phyloP scores from a whole-genome alignment of 768 basidiomycete genomes.

The Infundibulicybe gibba region DNA sequence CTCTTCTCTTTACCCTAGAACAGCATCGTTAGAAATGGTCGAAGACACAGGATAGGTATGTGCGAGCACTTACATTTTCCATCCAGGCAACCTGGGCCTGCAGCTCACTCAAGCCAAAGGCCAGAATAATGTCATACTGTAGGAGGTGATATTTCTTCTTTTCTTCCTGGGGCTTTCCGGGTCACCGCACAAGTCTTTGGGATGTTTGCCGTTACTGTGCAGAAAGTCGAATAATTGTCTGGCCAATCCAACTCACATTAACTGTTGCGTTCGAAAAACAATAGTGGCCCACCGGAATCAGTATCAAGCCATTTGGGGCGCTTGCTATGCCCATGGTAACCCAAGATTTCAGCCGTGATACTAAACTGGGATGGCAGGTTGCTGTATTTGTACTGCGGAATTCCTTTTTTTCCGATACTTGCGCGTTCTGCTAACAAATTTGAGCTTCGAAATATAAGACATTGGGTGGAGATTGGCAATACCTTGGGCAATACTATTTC shows the following conservation, averaged over 20 bases:
- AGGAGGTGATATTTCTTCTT: conserved; percentile 15
- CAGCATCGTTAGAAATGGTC: neutral
- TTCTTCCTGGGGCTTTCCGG: neutral
- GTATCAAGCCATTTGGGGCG: conserved; percentile 17
- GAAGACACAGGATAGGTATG: neutral
- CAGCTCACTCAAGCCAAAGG: conserved; percentile 45
- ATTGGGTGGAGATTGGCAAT: too few relatives aligned
- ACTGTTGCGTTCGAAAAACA: neutral
- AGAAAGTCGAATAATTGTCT: too few relatives aligned
- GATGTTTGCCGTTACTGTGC: too few relatives aligned
- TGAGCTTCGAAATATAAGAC: neutral
- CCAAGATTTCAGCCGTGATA: conserved; percentile 9
- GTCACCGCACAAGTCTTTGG: too few relatives aligned
- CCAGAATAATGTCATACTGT: conserved; percentile 29
- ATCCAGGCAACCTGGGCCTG: conserved; percentile 41
- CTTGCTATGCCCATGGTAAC: conserved; percentile 13
- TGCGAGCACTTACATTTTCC: conserved; percentile 30
- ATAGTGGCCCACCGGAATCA: conserved; percentile 8
- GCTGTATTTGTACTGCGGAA: conserved; percentile 8
- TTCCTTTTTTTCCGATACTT: conserved; percentile 17
- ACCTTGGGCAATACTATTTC: too few relatives aligned
- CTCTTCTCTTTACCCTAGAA: neutral
- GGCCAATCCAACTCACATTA: too few relatives aligned
- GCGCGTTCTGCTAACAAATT: conserved; percentile 11
- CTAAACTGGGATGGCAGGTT: neutral